Evolutionary conservation across 2,329 filamentous ascomycete species (phyloP).

Genomic region (Exophiala spinifera): DNA sequence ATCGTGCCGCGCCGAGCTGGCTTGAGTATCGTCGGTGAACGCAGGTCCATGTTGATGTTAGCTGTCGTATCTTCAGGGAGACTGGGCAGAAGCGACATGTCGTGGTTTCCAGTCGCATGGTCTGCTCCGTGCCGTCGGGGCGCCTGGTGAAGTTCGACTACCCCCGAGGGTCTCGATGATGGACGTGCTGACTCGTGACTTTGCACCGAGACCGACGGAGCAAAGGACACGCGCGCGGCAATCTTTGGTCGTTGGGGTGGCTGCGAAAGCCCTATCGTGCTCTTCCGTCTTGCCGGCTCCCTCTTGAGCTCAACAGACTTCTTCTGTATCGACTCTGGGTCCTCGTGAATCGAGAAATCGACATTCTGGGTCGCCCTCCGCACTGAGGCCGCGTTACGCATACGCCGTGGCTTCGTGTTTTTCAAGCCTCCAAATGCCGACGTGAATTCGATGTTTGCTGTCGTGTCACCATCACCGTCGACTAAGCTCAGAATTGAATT

Average conservation of each 20-base stretch:
- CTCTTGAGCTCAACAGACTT: constrained; percentile 9
- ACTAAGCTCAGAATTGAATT: neutral
- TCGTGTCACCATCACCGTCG: constrained; percentile 37
- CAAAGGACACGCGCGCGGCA: neutral
- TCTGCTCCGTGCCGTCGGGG: constrained; percentile 7
- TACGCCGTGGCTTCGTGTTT: constrained; percentile 28
- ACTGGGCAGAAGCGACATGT: neutral
- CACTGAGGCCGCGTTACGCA: constrained; percentile 31
- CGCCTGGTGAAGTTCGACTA: constrained; percentile 10
- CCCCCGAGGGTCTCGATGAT: neutral
- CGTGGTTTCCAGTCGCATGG: neutral
- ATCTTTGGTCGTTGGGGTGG: constrained; percentile 41
- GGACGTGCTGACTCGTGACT: constrained; percentile 1
- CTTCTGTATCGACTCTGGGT: constrained; percentile 25
- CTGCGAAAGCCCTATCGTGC: constrained; percentile 30
- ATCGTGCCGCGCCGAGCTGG: constrained; percentile 38
- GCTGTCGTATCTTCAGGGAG: constrained; percentile 9
- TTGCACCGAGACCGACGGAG: neutral
- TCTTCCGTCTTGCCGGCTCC: constrained; percentile 15
- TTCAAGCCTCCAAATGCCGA: constrained; percentile 36
- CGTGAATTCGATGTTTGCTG: constrained; percentile 41
- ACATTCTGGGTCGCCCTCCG: constrained; percentile 28
- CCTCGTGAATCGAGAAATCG: constrained; percentile 41
- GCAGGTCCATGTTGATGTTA: neutral
- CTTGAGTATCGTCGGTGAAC: constrained; percentile 12